phyloP scores from a whole-genome alignment of 1,284 basidiomycete genomes.

The Ceratobasidium sp. region DNA sequence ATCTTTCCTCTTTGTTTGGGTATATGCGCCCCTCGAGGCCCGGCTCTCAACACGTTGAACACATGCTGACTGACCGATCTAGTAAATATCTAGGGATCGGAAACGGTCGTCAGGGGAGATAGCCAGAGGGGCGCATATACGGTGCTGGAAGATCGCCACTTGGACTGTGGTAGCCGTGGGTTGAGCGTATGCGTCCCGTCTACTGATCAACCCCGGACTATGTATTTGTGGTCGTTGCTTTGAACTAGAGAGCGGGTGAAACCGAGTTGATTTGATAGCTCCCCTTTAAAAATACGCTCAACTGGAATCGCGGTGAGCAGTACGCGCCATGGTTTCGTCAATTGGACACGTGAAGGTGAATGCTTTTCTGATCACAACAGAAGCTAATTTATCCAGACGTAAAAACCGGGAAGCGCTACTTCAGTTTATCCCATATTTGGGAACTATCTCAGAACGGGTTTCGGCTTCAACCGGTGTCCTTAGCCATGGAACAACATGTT shows the following conservation, averaged over 20 bases:
- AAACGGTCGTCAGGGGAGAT: no score
- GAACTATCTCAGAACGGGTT: background rate
- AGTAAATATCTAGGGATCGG: background rate
- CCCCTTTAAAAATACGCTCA: background rate
- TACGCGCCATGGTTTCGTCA: background rate
- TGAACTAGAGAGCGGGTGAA: background rate
- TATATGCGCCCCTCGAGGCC: background rate
- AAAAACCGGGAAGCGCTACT: background rate
- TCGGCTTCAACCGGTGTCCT: no score
- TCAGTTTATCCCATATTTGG: background rate
- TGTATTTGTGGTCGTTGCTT: background rate
- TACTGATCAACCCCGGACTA: background rate
- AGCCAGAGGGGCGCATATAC: background rate
- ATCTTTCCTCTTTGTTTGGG: background rate
- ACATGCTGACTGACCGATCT: background rate
- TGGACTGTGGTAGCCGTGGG: background rate
- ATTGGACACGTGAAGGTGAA: background rate
- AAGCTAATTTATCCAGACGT: background rate
- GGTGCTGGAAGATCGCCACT: background rate
- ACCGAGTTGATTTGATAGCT: background rate
- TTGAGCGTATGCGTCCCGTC: background rate
- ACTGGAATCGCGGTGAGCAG: background rate
- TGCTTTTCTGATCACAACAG: background rate
- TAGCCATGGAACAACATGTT: background rate
- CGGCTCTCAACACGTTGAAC: background rate